A percentile compares a stretch with the other conserved stretches of the same genome.
These are phyloP conservation scores for Boletus semigastroideus DNA, from an alignment of 1,284 basidiomycete genomes.

Conservation along the genomic window DNA sequence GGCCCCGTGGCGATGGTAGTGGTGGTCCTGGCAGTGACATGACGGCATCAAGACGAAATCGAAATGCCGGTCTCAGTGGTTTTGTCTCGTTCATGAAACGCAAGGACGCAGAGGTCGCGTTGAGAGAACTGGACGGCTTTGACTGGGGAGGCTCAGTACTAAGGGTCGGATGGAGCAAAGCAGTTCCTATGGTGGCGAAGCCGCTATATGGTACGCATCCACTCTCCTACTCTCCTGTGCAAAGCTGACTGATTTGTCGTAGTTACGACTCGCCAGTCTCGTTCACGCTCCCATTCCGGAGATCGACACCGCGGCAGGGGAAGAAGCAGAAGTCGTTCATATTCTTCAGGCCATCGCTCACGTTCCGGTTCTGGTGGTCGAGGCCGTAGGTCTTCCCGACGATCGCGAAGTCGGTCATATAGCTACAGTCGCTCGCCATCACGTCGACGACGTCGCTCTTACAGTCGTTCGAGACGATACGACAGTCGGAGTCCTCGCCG, in stretches of 20 bases:
- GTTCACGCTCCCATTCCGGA: constrained; percentile 34
- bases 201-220: constrained; percentile 72
- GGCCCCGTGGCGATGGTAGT: constrained; percentile 73
- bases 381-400: constrained; percentile 32
- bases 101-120: constrained; percentile 83
- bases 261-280: constrained; percentile 35
- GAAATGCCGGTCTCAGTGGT: constrained; percentile 79
- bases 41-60: constrained; percentile 63
- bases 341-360: constrained; percentile 42
- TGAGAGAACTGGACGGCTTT: constrained; percentile 85
- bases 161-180: constrained; percentile 94
- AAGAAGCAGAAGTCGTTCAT: constrained; percentile 40
- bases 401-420: constrained; percentile 44
- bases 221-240: constrained; percentile 1
- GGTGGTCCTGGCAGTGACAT: constrained; percentile 74
- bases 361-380: constrained; percentile 50
- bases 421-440: constrained; percentile 46
- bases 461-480: constrained; percentile 35
- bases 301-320: constrained; percentile 23
- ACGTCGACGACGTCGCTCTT: constrained; percentile 31
- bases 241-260: neutral
- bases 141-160: constrained; percentile 89
- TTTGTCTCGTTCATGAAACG: constrained; percentile 97
- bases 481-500: constrained; percentile 45
- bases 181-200: constrained; percentile 79